These are phyloP conservation scores for Leucaena leucocephala DNA, from an alignment of 306 rosid genomes.

Conservation along the genomic window DNA sequence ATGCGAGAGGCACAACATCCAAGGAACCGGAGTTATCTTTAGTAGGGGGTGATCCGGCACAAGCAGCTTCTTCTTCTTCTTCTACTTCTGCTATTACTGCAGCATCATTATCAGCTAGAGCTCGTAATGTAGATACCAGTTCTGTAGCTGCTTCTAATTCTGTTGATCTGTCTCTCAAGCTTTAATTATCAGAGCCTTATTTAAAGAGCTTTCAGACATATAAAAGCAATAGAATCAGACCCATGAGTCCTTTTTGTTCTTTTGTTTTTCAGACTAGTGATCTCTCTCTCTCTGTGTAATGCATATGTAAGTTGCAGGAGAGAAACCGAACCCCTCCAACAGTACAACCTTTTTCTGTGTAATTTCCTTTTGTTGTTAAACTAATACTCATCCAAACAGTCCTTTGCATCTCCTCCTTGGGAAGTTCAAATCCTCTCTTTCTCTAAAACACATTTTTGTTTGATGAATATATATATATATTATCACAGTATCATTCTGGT, in stretches of 20 bases:
- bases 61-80: background rate
- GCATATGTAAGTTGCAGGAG: conserved; percentile 28
- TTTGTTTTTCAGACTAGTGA: background rate
- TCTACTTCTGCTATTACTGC: conserved; percentile 28
- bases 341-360: conserved; percentile 41
- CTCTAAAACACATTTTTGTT: background rate
- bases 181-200: conserved; percentile 51
- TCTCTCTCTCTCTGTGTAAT: conserved; percentile 10
- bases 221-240: conserved; percentile 34
- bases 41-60: background rate
- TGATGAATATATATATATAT: background rate
- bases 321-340: background rate
- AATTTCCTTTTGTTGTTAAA: conserved; percentile 44
- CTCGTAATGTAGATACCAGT: background rate
- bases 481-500: background rate
- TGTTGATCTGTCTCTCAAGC: conserved; percentile 86
- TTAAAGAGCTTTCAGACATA: background rate
- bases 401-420: conserved; percentile 39
- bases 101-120: background rate
- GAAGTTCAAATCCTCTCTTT: conserved; percentile 9
- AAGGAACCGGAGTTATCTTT: conserved; percentile 43
- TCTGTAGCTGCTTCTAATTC: conserved; percentile 44
- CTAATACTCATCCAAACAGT: conserved; percentile 20
- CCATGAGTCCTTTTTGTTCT: conserved; percentile 14
- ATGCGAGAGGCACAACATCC: conserved; percentile 47